phyloP scores from a whole-genome alignment of 257 asterid species.

The Mentha longifolia region DNA sequence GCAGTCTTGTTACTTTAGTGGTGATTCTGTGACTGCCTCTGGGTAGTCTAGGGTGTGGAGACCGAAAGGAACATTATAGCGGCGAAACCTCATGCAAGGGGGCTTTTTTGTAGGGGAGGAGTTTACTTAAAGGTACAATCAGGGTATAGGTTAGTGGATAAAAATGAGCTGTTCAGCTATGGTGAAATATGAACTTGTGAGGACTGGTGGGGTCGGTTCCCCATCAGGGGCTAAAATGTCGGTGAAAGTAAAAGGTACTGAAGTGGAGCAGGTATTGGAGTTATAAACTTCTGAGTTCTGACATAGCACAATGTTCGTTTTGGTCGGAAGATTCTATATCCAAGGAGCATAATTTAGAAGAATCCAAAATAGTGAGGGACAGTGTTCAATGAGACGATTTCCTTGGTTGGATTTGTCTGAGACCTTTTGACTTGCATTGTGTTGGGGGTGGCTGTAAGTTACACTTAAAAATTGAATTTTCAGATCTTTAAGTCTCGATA shows the following conservation, averaged over 20 bases:
- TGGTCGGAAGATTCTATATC: neutral
- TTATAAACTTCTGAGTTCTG: neutral
- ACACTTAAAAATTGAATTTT: neutral
- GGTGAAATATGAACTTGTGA: conserved; percentile 10
- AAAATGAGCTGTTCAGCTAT: neutral
- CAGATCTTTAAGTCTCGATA: conserved; percentile 25
- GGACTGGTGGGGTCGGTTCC: neutral
- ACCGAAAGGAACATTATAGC: neutral
- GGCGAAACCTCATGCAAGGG: neutral
- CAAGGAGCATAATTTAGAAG: neutral
- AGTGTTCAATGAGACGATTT: neutral
- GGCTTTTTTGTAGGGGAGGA: neutral
- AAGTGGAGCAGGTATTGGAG: neutral
- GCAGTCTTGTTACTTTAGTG: neutral
- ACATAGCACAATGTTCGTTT: neutral
- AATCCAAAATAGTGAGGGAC: neutral
- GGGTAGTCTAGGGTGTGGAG: conserved; percentile 21
- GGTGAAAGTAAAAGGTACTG: neutral
- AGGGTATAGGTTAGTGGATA: conserved; percentile 20
- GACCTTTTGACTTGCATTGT: conserved; percentile 18
- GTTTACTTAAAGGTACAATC: neutral
- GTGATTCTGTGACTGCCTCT: conserved; percentile 13
- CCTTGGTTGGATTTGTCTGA: neutral
- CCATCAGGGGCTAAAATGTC: neutral
- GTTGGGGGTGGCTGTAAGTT: conserved; percentile 6